Base-by-base conservation (phyloP, 2,329 filamentous ascomycete species). In the Xylariaceae sp. region DNA sequence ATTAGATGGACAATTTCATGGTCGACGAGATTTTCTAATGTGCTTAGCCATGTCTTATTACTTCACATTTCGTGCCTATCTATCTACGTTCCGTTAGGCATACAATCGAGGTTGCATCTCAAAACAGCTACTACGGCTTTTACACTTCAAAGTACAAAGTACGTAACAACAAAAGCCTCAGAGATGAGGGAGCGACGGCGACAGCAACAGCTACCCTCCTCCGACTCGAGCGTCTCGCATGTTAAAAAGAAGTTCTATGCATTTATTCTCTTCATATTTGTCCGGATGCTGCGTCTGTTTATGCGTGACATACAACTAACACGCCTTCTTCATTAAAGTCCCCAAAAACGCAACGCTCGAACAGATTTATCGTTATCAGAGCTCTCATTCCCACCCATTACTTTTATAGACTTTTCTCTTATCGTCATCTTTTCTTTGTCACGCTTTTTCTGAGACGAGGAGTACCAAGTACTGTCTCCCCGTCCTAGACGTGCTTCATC, bases 261-360 rank as follows among this genome's bases (percentile, higher is more conserved):
- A 32, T 31, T 6, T 29, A 42, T 48, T 51, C 32, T 49, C 42
- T 8, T 52, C 35, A 50, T 52, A 52, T 31, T 41, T n/a, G 41
- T 34, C 29, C 44, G 12, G 31, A 35, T 55, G 37, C n/a, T 40
- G 46, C 34, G 52, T 47, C 41, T 49, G 39, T 49, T 46, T 55
- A 50, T 50, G 52, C 32, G 19, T 47, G 19, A 32, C 39, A 55
- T 46, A 30, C 35, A 55, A 43, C 26, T 7, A 50, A 48, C 29
- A 44, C 8, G 11, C 39, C 43, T 41, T 46, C 40, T 41, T 41
- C 31, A 40, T 19, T 29, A 32, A 12, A 35, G 50, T 50, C 45
- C 49, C 8, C 41, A 27, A 42, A 47, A 4, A 29, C 46, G 2
- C 30, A 52, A 31, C 30, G 39, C 42, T 45, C 37, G 19, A 53